Evolutionary conservation across 2,329 filamentous ascomycete genomes (phyloP).

Genomic region (Trichoderma arundinaceum): DNA sequence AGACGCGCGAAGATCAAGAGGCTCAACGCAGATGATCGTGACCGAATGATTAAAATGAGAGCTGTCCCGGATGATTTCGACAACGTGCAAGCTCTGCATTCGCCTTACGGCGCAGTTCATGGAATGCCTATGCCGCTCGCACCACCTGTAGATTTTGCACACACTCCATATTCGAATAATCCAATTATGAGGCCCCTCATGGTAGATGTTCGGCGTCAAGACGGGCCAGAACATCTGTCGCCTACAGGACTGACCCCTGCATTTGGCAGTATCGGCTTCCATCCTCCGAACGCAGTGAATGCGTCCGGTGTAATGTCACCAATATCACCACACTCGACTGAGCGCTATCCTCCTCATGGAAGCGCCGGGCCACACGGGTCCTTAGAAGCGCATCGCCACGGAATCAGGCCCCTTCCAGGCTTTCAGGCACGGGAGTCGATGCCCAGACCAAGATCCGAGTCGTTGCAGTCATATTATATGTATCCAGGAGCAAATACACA

Average conservation of each 20-base stretch:
- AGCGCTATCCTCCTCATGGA: slow-evolving; percentile 61
- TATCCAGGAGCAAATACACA: slow-evolving; percentile 56
- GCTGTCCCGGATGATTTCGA: slow-evolving; percentile 74
- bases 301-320: slow-evolving; percentile 63
- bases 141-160: slow-evolving; percentile 56
- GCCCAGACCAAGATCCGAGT: slow-evolving; percentile 62
- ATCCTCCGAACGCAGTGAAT: slow-evolving; percentile 56
- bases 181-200: slow-evolving; percentile 71
- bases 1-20: slow-evolving; percentile 76
- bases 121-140: slow-evolving; percentile 55
- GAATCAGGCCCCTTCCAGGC: slow-evolving; percentile 61
- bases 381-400: slow-evolving; percentile 53
- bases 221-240: slow-evolving; percentile 70
- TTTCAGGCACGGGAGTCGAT: slow-evolving; percentile 64
- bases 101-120: slow-evolving; percentile 67
- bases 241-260: slow-evolving; percentile 70
- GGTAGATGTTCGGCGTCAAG: slow-evolving; percentile 69
- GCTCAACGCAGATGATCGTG: slow-evolving; percentile 70
- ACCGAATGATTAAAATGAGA: slow-evolving; percentile 74
- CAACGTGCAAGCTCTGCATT: slow-evolving; percentile 71
- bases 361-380: slow-evolving; percentile 56
- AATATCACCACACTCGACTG: slow-evolving; percentile 59
- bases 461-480: slow-evolving; percentile 61
- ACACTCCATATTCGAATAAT: slow-evolving; percentile 56
- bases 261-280: slow-evolving; percentile 70